Evolutionary conservation across 164 flowering plant genomes (phyloP).

Genomic region (Sedum album): DNA sequence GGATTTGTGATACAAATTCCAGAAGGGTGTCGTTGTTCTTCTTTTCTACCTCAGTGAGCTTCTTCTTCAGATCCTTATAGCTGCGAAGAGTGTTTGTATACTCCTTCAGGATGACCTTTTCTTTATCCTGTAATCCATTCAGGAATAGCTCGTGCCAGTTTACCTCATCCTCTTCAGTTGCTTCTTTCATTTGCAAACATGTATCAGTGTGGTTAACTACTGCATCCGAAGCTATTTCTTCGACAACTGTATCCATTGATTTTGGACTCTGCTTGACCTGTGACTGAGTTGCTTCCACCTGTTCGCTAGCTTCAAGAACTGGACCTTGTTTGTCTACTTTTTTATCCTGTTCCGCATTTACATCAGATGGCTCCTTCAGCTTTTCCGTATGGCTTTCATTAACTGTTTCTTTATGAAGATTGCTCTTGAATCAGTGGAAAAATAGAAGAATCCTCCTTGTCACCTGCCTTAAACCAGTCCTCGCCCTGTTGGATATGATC

Average conservation of each 20-base stretch:
- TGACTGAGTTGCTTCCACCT: not conserved
- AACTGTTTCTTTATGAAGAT: not conserved
- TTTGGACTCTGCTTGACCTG: slow-evolving; percentile 7
- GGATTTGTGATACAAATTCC: too few relatives aligned
- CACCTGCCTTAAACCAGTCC: not conserved
- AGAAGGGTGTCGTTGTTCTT: too few relatives aligned
- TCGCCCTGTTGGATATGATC: slow-evolving; percentile 19
- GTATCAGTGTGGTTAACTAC: not conserved
- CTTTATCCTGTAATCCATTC: too few relatives aligned
- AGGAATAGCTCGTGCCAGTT: too few relatives aligned
- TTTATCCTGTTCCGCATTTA: not conserved
- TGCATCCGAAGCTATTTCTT: not conserved
- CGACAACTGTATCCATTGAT: slow-evolving; percentile 8
- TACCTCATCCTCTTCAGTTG: too few relatives aligned
- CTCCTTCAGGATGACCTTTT: too few relatives aligned
- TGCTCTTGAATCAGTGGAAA: not conserved
- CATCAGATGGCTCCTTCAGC: slow-evolving; percentile 9
- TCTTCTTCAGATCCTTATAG: too few relatives aligned
- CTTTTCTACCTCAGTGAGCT: too few relatives aligned
- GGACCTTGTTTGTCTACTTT: not conserved
- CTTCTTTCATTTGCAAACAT: slow-evolving; percentile 13
- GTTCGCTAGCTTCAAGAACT: not conserved
- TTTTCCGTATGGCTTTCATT: not conserved
- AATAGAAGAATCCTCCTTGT: not conserved
- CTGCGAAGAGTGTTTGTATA: too few relatives aligned